These are phyloP conservation scores for Mallotus nudiflorus DNA, from an alignment of 345 rosid genomes.

Conservation along the genomic window DNA sequence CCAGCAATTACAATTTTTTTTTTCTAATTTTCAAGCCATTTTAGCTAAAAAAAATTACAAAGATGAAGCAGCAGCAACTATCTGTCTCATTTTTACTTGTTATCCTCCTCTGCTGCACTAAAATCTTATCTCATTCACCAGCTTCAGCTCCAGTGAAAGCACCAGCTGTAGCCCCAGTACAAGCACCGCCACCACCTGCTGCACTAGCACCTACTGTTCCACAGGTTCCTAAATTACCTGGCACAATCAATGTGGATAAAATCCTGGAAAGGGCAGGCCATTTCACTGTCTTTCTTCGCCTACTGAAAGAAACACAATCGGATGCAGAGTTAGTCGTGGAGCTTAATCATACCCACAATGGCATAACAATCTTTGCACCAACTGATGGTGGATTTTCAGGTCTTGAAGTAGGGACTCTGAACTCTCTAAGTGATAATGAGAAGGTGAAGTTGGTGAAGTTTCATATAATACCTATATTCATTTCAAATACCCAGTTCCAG, in stretches of 20 bases:
- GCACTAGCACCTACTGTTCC: no score
- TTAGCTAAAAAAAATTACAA: background rate
- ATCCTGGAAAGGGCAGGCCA: constrained; percentile 17
- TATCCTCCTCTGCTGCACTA: background rate
- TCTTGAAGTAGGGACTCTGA: constrained; percentile 18
- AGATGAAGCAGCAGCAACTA: constrained; percentile 12
- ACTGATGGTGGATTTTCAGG: constrained; percentile 21
- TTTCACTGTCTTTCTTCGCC: constrained; percentile 8
- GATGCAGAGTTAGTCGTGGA: background rate
- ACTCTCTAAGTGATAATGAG: constrained; percentile 16
- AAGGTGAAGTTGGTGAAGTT: constrained; percentile 39
- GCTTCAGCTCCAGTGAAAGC: constrained; percentile 15
- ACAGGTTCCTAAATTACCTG: background rate
- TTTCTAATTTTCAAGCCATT: no score
- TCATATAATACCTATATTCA: constrained; percentile 34
- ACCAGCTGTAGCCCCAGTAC: background rate
- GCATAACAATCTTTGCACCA: constrained; percentile 24
- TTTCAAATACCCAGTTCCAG: constrained; percentile 32
- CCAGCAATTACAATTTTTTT: no score
- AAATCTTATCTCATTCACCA: constrained; percentile 11
- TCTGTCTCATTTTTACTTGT: background rate
- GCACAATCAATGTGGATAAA: background rate
- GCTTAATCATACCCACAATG: constrained; percentile 18
- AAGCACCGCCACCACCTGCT: background rate
- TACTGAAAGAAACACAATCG: constrained; percentile 6